Evolutionary conservation across 2,329 filamentous ascomycete species (phyloP).

Genomic region (Ophiobolus disseminans): DNA sequence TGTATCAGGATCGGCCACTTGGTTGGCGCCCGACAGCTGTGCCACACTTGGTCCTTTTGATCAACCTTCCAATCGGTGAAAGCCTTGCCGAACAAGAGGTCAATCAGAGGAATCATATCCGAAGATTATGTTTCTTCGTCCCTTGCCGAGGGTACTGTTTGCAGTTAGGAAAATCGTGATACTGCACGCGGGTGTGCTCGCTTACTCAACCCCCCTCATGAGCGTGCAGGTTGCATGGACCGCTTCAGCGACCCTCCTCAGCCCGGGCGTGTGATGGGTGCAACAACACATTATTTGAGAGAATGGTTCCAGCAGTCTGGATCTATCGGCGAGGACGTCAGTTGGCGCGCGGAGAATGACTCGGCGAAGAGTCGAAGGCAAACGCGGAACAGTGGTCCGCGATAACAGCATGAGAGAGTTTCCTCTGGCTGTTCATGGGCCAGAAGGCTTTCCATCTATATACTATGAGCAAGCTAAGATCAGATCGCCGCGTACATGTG

Average conservation of each 20-base stretch:
- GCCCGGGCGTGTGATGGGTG: neutral
- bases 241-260: neutral
- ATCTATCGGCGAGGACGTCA: neutral
- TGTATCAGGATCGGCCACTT: neutral
- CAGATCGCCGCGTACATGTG: neutral
- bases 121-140: neutral
- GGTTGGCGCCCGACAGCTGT: neutral
- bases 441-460: too few relatives aligned
- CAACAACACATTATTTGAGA: neutral
- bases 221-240: too few relatives aligned
- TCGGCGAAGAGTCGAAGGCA: neutral
- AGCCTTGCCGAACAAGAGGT: neutral
- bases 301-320: neutral
- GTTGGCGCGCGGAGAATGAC: neutral
- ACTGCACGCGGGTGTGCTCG: too few relatives aligned
- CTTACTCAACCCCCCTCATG: too few relatives aligned
- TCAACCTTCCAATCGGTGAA: neutral
- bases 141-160: too few relatives aligned
- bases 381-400: constrained; percentile 4
- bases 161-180: too few relatives aligned
- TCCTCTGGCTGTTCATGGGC: neutral
- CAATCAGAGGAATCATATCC: neutral
- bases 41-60: constrained; percentile 3
- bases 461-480: too few relatives aligned
- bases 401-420: neutral